Percentiles rank a stretch among this genome's conserved stretches.
Evolutionary conservation across 306 rosid genomes (phyloP).

Genomic region (Lagenaria siceraria): DNA sequence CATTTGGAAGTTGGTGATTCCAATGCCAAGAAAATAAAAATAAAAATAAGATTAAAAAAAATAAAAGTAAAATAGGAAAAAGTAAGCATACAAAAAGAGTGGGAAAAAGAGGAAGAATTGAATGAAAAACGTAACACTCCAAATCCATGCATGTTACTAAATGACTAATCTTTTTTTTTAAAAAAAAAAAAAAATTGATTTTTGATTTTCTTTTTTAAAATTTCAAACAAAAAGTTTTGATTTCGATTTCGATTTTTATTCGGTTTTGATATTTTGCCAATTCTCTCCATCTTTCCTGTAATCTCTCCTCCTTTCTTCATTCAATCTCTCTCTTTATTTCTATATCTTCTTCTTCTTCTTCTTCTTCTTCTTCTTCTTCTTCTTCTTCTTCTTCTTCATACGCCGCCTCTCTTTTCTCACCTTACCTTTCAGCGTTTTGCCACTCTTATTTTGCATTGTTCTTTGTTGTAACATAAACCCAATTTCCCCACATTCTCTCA

Average conservation of each 20-base stretch:
- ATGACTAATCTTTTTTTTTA: background rate
- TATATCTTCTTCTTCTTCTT: constrained; percentile 16
- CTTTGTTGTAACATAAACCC: background rate
- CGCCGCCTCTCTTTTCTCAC: constrained; percentile 33
- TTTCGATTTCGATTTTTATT: background rate
- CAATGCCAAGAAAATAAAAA: background rate
- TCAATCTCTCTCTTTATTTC: background rate
- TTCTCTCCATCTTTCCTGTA: background rate
- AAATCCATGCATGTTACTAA: constrained; percentile 8
- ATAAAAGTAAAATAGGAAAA: background rate
- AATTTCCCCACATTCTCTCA: background rate
- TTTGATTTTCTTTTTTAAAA: background rate
- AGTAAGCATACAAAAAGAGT: background rate
- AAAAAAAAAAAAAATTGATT: too few relatives aligned
- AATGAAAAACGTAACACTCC: constrained; percentile 7
- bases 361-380: constrained; percentile 15
- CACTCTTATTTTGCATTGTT: background rate
- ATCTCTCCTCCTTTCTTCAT: background rate
- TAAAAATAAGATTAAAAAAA: background rate
- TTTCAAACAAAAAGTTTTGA: background rate
- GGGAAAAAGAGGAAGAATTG: background rate
- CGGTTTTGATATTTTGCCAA: background rate
- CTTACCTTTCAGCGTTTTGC: constrained; percentile 3
- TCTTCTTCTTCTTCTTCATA: constrained; percentile 19
- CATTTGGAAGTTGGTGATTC: background rate